Base-by-base conservation (phyloP, 169 alveolate genomes). In the Plasmodium inui region DNA sequence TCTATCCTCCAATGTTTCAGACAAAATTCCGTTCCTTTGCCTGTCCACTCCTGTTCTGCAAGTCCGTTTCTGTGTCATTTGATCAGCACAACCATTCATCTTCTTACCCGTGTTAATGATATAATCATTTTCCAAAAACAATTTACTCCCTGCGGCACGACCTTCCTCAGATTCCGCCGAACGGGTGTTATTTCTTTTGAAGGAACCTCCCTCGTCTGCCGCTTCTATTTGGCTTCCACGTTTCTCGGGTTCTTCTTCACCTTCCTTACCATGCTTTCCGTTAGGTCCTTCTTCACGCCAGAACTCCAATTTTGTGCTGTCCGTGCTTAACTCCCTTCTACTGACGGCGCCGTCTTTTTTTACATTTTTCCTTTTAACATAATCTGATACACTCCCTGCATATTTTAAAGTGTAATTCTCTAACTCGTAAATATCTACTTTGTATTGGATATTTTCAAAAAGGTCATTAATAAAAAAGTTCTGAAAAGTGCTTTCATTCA, bases 401-500 rank as follows among this genome's bases (percentile, higher is more conserved):
- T 74, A 70, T 46, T 53, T 73, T 73, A 85, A 53, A 34, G 93
- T 73, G 26, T 30, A 14, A 53, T 39, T 22, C 50, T 85, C 81
- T 14, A 85, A 74, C 67, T 85, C 71, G 37, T 74, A 85, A 85
- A 85, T 85, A 6, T 85, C 85, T 26, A 70, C 74, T 26, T 39
- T 76, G 78, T 74, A 85, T 2, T 85, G 93, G 32, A 85, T 55
- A 32, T 85, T 85, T 7, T 74, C 85, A 53, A 85, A 22, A 53
- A 73, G 76, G n/a, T 70, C 85, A 50, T 37, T 76, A 74, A 32
- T 85, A 50, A 85, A 76, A 76, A 85, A 85, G 22, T n/a, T 74
- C 5, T n/a, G 28, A 46, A 85, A 19, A n/a, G 82, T 85, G 44
- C 46, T 41, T 74, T 85, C 79, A 85, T 85, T 85, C 85, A 85